These are phyloP conservation scores for Theileria orientalis DNA, from an alignment of 169 alveolate species.

Conservation along the genomic window DNA sequence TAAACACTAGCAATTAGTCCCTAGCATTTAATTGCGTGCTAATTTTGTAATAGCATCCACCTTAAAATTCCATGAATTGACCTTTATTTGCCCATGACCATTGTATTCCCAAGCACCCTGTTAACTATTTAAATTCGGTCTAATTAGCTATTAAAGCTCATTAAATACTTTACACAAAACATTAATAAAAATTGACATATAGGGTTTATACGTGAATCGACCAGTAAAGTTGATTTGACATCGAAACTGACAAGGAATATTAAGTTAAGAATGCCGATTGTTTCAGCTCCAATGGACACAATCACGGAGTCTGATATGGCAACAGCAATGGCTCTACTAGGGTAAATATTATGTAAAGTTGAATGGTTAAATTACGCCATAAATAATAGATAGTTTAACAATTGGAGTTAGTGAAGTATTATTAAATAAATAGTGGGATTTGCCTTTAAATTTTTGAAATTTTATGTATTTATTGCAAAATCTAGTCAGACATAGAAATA, in stretches of 20 bases:
- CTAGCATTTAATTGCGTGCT: too few species aligned
- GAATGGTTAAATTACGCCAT: not conserved
- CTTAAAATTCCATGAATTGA: not conserved
- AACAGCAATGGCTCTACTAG: slow-evolving; percentile 86
- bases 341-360: slow-evolving; percentile 40
- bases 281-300: slow-evolving; percentile 93
- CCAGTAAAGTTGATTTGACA: slow-evolving; percentile 73
- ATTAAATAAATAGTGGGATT: not conserved
- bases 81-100: not conserved
- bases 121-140: too few species aligned
- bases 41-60: too few species aligned
- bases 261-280: slow-evolving; percentile 81
- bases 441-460: not conserved
- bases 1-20: not conserved
- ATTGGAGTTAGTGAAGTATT: not conserved
- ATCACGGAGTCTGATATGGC: slow-evolving; percentile 94
- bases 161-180: too few species aligned
- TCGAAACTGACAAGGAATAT: slow-evolving; percentile 78
- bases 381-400: not conserved
- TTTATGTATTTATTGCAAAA: not conserved
- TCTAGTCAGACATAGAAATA: not conserved
- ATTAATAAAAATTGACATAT: not conserved
- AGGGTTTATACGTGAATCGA: slow-evolving; percentile 81
- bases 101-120: too few species aligned
- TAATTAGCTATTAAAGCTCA: not conserved